A percentile compares a stretch with the other conserved stretches of the same genome.
phyloP scores from a whole-genome alignment of 176 grass and related monocot genomes.

The Elaeis guineensis region DNA sequence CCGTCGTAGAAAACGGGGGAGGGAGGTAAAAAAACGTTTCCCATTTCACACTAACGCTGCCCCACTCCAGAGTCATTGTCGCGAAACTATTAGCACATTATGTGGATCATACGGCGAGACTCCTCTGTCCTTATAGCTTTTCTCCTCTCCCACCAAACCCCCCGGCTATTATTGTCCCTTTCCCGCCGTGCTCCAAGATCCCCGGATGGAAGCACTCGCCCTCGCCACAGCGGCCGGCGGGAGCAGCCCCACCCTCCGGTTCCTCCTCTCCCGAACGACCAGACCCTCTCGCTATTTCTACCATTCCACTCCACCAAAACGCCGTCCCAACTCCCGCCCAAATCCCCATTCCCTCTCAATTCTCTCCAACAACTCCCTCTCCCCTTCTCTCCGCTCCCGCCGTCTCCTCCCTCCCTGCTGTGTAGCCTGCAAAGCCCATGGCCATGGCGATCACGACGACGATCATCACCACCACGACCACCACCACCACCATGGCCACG shows the following conservation, averaged over 20 bases:
- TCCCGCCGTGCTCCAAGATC: too few relatives aligned
- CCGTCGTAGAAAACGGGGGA: too few relatives aligned
- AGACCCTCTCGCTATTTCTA: not conserved
- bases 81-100: too few relatives aligned
- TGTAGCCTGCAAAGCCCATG: slow-evolving; percentile 12
- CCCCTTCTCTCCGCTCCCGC: not conserved
- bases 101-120: too few relatives aligned
- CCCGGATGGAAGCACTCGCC: too few relatives aligned
- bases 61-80: too few relatives aligned
- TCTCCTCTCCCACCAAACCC: too few relatives aligned
- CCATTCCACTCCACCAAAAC: not conserved
- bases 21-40: too few relatives aligned
- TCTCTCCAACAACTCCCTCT: not conserved
- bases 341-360: not conserved
- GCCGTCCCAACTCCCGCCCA: not conserved
- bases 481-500: slow-evolving; percentile 3
- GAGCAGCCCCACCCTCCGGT: slow-evolving; percentile 15
- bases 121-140: too few relatives aligned
- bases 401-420: not conserved
- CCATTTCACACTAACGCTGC: too few relatives aligned
- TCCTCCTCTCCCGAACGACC: not conserved
- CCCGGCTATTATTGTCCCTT: too few relatives aligned
- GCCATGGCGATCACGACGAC: slow-evolving; percentile 36
- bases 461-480: slow-evolving; percentile 4
- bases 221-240: not conserved